Evolutionary conservation across 345 rosid genomes (phyloP).

Genomic region (Rhizophora mangle): DNA sequence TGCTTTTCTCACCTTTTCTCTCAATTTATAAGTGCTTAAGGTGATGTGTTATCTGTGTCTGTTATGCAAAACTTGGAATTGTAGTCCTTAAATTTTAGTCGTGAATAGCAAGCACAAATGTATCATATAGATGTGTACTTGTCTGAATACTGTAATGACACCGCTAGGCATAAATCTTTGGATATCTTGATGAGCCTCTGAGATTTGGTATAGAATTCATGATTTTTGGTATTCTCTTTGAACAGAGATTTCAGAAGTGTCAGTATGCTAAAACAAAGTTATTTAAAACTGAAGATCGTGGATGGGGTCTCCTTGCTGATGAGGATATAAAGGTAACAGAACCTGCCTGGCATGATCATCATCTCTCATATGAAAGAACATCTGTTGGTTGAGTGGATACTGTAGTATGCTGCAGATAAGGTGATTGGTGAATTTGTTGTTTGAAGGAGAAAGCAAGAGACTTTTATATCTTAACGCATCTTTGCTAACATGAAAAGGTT

Average conservation of each 20-base stretch:
- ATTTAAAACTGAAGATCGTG: slow-evolving; percentile 75
- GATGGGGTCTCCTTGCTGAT: slow-evolving; percentile 85
- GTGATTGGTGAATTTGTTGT: neutral
- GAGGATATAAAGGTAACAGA: slow-evolving; percentile 71
- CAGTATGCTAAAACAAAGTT: slow-evolving; percentile 76
- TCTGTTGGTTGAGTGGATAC: neutral
- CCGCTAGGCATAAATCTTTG: too few relatives aligned
- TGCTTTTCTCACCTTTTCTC: too few relatives aligned
- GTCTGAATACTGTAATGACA: too few relatives aligned
- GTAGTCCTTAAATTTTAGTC: too few relatives aligned
- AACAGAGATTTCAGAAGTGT: slow-evolving; percentile 78
- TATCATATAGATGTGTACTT: too few relatives aligned
- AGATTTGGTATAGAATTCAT: neutral
- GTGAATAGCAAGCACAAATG: too few relatives aligned
- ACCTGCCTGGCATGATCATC: neutral
- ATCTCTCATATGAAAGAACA: neutral
- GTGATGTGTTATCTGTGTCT: too few relatives aligned
- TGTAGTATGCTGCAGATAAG: neutral
- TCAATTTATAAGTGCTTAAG: too few relatives aligned
- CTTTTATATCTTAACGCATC: neutral
- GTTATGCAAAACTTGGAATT: too few relatives aligned
- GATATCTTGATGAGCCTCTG: too few relatives aligned
- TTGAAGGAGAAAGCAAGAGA: neutral
- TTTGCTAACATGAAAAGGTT: neutral
- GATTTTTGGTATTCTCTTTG: slow-evolving; percentile 14